Conservation (phyloP, 176 grass and related monocot species). For the Oryza australiensis region DNA sequence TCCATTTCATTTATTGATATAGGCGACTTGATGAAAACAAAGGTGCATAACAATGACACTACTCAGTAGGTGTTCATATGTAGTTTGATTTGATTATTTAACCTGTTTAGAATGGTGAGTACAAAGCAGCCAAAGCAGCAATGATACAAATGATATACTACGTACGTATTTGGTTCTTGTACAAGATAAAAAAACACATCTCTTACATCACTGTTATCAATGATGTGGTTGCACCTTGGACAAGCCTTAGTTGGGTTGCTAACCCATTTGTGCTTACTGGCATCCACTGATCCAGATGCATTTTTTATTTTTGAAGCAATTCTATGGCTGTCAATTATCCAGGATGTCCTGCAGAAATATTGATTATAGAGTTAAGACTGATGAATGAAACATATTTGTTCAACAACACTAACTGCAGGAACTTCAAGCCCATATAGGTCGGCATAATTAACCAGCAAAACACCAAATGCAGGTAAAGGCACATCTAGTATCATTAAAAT, state of each 20-base stretch:
- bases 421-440: slow-evolving; percentile 6
- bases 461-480: background rate
- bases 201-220: slow-evolving; percentile 98
- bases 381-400: slow-evolving; percentile 15
- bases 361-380: slow-evolving; percentile 7
- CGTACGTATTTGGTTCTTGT: background rate
- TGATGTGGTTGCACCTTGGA: slow-evolving; percentile 73
- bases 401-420: background rate
- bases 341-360: slow-evolving; percentile 73
- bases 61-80: background rate
- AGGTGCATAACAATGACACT: background rate
- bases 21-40: slow-evolving; percentile 3
- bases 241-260: slow-evolving; percentile 87
- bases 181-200: slow-evolving; percentile 16
- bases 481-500: slow-evolving; percentile 9
- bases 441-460: slow-evolving; percentile 7
- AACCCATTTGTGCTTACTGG: slow-evolving; percentile 64
- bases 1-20: slow-evolving; percentile 17
- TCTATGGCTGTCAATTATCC: slow-evolving; percentile 87
- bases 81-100: slow-evolving; percentile 3
- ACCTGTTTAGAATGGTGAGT: background rate
- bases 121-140: background rate
- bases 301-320: slow-evolving; percentile 97
- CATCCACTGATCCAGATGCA: slow-evolving; percentile 64
- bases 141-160: background rate